Conservation (phyloP, 2,329 filamentous ascomycete species). For the Juglanconis sp. region DNA sequence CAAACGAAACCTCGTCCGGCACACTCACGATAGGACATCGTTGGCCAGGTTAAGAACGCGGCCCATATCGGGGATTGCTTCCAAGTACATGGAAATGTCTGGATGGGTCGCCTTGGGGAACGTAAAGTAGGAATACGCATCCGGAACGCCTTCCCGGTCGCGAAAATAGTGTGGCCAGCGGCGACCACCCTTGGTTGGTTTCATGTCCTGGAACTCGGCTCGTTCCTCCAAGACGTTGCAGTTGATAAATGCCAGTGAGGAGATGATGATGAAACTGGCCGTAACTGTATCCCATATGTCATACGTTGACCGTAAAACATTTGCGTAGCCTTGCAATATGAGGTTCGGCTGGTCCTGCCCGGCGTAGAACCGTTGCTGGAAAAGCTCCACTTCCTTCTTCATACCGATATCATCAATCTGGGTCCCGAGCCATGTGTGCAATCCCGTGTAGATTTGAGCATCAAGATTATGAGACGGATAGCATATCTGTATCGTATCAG, state of each 20-base stretch:
- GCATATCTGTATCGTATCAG: background rate
- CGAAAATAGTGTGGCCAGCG: slow-evolving; percentile 7
- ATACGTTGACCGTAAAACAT: background rate
- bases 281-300: background rate
- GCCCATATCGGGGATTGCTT: background rate
- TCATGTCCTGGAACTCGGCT: background rate
- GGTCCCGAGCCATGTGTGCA: slow-evolving; percentile 3
- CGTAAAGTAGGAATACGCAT: slow-evolving; percentile 2
- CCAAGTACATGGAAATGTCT: background rate
- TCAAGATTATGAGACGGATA: background rate
- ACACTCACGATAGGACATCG: slow-evolving; percentile 3
- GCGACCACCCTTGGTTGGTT: background rate
- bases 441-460: slow-evolving; percentile 1
- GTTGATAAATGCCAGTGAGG: slow-evolving; percentile 1
- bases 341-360: background rate
- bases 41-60: slow-evolving; percentile 2
- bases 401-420: background rate
- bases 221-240: slow-evolving; percentile 3
- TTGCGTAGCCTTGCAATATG: background rate
- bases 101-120: slow-evolving; percentile 1
- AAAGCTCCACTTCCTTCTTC: background rate
- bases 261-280: slow-evolving; percentile 1
- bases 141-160: background rate
- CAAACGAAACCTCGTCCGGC: background rate
- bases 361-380: background rate